These are phyloP conservation scores for Fragaria vesca DNA, from an alignment of 306 rosid genomes.

Conservation along the genomic window DNA sequence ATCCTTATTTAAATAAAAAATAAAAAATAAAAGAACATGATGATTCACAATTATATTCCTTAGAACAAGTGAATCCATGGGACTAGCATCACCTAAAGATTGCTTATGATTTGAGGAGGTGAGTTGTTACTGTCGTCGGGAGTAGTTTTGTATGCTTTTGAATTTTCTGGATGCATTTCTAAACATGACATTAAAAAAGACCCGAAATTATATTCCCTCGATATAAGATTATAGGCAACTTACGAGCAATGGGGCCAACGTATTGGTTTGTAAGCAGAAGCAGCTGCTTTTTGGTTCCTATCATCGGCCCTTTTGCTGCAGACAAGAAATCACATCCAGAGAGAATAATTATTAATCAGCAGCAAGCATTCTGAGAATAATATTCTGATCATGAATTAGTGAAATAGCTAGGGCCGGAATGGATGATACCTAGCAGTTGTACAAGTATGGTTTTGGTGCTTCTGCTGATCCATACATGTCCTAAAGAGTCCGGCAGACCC, in stretches of 20 bases:
- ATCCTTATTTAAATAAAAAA: no score
- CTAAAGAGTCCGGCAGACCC: constrained; percentile 48
- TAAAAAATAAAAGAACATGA: no score
- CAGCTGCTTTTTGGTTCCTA: constrained; percentile 28
- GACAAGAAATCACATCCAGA: constrained; percentile 8
- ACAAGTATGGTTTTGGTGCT: neutral
- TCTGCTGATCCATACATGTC: constrained; percentile 40
- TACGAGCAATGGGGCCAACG: constrained; percentile 86
- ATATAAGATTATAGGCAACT: constrained; percentile 29
- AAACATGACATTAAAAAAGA: no score
- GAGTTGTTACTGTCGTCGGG: no score
- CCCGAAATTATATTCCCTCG: neutral
- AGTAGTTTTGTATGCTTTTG: no score
- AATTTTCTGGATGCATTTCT: no score
- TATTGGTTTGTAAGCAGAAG: constrained; percentile 43
- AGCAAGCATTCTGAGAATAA: neutral
- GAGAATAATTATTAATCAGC: neutral
- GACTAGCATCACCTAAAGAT: no score
- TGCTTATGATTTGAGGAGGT: no score
- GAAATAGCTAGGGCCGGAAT: neutral
- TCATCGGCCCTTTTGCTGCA: constrained; percentile 53
- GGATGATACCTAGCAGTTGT: neutral
- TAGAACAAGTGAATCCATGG: no score
- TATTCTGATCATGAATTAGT: neutral
- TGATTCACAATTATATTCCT: no score